Base-by-base conservation (phyloP, 805 yeast genomes). In the Yarrowia divulgata region DNA sequence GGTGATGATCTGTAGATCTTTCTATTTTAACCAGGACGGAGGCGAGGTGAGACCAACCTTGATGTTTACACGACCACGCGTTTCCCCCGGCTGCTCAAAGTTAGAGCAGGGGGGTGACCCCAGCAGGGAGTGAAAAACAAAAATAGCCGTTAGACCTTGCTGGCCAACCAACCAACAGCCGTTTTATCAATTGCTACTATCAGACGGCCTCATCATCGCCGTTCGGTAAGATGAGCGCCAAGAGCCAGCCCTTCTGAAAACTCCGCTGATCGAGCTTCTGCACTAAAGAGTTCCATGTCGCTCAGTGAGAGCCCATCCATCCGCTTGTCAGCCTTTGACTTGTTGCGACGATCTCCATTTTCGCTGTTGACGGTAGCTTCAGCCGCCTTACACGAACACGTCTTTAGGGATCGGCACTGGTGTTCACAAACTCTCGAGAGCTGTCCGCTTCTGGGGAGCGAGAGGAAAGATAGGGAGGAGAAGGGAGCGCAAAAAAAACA, bases 351-450 rank as follows among this genome's bases (percentile, higher is more conserved):
- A 54, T 54, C 45, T 19, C 19, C 60, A 52, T 52, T 52, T 54
- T 54, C 23, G 60, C 43, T 37, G 60, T 54, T 52, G 43, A 19
- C 29, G 40, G 10, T 50, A 34, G 57, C 58, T 18, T 52, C 58
- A 54, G 60, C 60, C 60, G 60, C 60, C 60, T 54, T 54, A 54
- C 60, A 54, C 60, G 60, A 54, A 54, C 60, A 54, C 60, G 60
- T 54, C 60, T 14, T 39, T 37, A 10, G 42, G 8, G 60, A 54
- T 54, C 60, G 60, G 14, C 60, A 54, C 58, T 18, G 58, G 4
- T 12, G 43, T 16, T 10, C 14, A 16, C 58, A 52, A 52, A 52
- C 58, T 19, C 29, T 8, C n/a, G 32, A 6, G 10, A 19, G 3
- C n/a, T 35, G 58, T 35, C 58, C 58, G 58, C 35, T 52, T 52